Conservation (phyloP, 2,329 filamentous ascomycete species). For the Zasmidium cellare region DNA sequence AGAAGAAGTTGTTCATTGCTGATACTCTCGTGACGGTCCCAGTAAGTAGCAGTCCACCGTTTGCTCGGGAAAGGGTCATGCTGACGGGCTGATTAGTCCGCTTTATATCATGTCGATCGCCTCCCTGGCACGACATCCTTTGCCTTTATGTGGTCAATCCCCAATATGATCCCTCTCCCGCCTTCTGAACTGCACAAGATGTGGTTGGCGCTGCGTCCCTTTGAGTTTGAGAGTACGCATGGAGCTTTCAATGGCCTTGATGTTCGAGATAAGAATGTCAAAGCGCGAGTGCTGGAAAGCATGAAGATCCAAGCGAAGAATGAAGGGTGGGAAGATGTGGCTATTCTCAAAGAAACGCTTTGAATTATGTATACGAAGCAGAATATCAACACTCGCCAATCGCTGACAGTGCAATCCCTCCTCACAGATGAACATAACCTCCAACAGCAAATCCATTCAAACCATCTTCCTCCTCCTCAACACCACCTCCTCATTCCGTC, state of each 20-base stretch:
- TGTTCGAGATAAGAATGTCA: conserved; percentile 58
- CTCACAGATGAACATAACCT: not conserved
- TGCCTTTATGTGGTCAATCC: conserved; percentile 75
- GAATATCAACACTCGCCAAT: not conserved
- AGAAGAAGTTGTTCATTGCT: conserved; percentile 66
- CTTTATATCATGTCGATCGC: conserved; percentile 41
- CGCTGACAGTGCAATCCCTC: not conserved
- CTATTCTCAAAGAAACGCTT: conserved; percentile 26
- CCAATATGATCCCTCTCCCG: conserved; percentile 70
- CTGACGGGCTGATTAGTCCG: conserved; percentile 24
- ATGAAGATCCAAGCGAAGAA: conserved; percentile 68
- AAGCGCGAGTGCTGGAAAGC: conserved; percentile 68
- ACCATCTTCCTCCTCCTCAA: conserved; percentile 34
- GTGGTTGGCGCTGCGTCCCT: conserved; percentile 65
- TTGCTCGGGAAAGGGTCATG: no score
- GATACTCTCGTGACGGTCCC: conserved; percentile 76
- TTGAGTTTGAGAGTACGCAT: conserved; percentile 66
- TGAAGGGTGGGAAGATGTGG: conserved; percentile 28
- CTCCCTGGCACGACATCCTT: conserved; percentile 53
- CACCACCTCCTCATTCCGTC: conserved; percentile 35
- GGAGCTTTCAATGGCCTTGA: conserved; percentile 67
- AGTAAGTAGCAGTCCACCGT: conserved; percentile 32
- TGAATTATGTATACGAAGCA: conserved; percentile 2
- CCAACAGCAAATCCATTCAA: no score
- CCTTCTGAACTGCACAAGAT: conserved; percentile 65